Conservation (phyloP, 164 flowering plant genomes). For the Sedum album region DNA sequence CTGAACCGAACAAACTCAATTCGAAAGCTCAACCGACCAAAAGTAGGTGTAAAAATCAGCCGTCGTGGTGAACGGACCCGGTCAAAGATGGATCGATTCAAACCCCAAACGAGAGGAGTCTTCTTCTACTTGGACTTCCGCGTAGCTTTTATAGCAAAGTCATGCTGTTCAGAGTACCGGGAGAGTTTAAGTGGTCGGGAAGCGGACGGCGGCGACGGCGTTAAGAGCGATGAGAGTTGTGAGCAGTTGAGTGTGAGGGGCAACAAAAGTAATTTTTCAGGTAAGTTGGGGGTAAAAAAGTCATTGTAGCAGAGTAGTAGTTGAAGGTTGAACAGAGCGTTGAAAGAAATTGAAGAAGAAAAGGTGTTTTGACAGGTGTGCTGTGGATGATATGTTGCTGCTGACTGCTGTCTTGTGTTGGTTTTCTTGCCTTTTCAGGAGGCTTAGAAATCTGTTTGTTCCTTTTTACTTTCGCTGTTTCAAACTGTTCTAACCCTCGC, state of each 20-base stretch:
- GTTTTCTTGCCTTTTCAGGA: too few species aligned
- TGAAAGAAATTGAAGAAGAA: not conserved
- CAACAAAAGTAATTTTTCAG: not conserved
- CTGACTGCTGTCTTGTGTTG: too few species aligned
- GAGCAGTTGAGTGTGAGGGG: not conserved
- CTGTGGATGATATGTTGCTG: too few species aligned
- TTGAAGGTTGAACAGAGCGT: constrained; percentile 8
- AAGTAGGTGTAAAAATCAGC: not conserved
- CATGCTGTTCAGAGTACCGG: too few species aligned
- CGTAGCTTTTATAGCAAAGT: too few species aligned
- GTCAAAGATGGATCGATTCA: constrained; percentile 7
- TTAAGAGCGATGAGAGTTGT: constrained; percentile 7
- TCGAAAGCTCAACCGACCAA: not conserved
- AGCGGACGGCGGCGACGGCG: not conserved
- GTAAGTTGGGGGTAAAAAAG: not conserved
- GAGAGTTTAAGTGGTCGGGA: not conserved
- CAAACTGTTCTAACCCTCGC: too few species aligned
- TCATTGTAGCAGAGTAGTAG: not conserved
- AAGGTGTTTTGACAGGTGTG: too few species aligned
- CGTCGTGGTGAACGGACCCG: not conserved
- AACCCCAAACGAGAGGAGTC: too few species aligned
- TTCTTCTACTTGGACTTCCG: not conserved
- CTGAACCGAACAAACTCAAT: not conserved
- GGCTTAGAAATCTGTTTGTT: too few species aligned
- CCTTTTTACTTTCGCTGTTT: too few species aligned